Evolutionary conservation across 805 yeast species (phyloP), one percentile per base, ranked within the genome.

Genomic region (Kodamaea nitidulidarum): DNA sequence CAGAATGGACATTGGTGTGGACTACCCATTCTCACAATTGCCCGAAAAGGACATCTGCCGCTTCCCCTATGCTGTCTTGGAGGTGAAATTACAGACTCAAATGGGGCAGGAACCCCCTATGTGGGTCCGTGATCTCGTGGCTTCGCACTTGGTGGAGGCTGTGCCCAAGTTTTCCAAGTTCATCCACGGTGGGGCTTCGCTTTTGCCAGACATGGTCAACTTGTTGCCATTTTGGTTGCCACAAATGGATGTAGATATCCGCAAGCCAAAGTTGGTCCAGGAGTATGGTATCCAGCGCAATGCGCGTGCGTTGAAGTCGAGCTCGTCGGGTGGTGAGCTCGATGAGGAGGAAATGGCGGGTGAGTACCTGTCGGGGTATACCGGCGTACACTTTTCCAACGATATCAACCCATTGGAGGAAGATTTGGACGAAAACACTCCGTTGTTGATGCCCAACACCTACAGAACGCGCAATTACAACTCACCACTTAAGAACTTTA

Each of bases 31-130:
- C 62, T 64, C 70, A 39, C 96, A 91, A 63, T 71, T 93, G 40
- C 79, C 90, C 3, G 91, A 84, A 30, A 72, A 74, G 45, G 98
- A 93, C 56, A 78, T 86, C 37, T 91, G 91, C 57, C 75, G 96
- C 53, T 93, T 93, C 67, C 98, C 98, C 3, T 93, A 93, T 61
- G 98, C 98, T 1, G 96, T 93, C 30, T 72, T 93, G 51, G 99
- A 93, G 69, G 98, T 93, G 43, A 93, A 93, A 65, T 74, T 93
- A 47, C 98, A 93, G 65, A 93, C 99, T 3, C 98, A 93, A 70
- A 56, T 93, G 65, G 98, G 98, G 40, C 99, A 93, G 66, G 98
- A 93, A 63, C 98, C 99, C 20, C 98, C 99, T 7, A 81, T 76
- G 45, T 93, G 99, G 99, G 95, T 93, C 35, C 77, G 93, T 50